Evolutionary conservation across 768 basidiomycete genomes (phyloP).

Genomic region (Termitomyces sp.): DNA sequence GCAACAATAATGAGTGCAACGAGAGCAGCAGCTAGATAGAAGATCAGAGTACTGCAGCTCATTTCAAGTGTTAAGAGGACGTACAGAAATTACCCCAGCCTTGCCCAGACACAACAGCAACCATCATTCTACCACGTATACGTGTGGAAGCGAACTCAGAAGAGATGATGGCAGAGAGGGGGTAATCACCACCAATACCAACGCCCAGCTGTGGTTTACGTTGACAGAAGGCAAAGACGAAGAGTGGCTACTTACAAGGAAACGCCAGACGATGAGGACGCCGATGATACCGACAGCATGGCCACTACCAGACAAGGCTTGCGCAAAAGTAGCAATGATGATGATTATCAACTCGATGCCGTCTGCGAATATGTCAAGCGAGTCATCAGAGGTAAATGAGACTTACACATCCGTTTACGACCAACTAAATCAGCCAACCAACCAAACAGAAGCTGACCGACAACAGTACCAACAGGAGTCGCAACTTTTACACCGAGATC

Average conservation of each 20-base stretch:
- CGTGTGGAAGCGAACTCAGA: slow-evolving; percentile 82
- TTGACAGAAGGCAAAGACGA: background rate
- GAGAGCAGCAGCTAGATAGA: slow-evolving; percentile 52
- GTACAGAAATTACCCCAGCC: slow-evolving; percentile 83
- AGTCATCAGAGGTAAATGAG: background rate
- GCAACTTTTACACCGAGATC: slow-evolving; percentile 76
- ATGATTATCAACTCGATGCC: slow-evolving; percentile 78
- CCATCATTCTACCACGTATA: slow-evolving; percentile 82
- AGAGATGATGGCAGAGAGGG: slow-evolving; percentile 78
- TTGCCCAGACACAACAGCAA: slow-evolving; percentile 78
- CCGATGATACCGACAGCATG: slow-evolving; percentile 70
- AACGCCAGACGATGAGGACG: slow-evolving; percentile 79
- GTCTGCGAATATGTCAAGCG: slow-evolving; percentile 30
- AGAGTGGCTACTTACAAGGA: slow-evolving; percentile 43
- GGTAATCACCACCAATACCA: slow-evolving; percentile 90
- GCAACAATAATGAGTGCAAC: slow-evolving; percentile 60
- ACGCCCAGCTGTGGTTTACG: slow-evolving; percentile 50
- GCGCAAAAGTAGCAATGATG: slow-evolving; percentile 73
- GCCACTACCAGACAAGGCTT: slow-evolving; percentile 72
- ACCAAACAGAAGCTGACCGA: slow-evolving; percentile 76
- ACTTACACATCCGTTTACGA: slow-evolving; percentile 76
- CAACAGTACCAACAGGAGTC: slow-evolving; percentile 70
- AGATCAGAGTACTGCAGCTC: background rate
- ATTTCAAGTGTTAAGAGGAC: slow-evolving; percentile 13
- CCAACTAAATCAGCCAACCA: slow-evolving; percentile 76